phyloP scores from a whole-genome alignment of 768 basidiomycete species.

The Gelatoporia subvermispora region DNA sequence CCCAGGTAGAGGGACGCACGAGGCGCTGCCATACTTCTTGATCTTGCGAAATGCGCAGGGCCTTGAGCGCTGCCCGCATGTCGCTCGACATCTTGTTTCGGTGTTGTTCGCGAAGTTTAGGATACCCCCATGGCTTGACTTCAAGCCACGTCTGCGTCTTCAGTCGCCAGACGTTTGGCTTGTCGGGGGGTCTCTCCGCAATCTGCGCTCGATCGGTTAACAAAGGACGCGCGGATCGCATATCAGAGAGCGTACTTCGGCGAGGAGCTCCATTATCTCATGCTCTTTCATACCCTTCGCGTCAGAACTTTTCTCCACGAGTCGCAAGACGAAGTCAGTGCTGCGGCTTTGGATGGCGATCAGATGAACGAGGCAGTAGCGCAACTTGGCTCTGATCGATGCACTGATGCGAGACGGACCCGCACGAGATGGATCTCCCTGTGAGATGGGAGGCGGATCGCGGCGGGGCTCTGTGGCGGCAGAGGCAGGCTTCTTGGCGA shows the following conservation, averaged over 20 bases:
- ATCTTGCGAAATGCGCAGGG: constrained; percentile 50
- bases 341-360: too few relatives aligned
- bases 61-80: constrained; percentile 44
- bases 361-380: too few relatives aligned
- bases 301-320: too few relatives aligned
- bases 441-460: constrained; percentile 8
- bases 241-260: constrained; percentile 41
- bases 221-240: not conserved
- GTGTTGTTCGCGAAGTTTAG: constrained; percentile 42
- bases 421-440: not conserved
- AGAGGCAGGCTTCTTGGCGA: not conserved
- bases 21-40: constrained; percentile 59
- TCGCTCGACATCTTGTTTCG: constrained; percentile 45
- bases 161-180: constrained; percentile 45
- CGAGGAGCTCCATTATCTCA: constrained; percentile 32
- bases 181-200: constrained; percentile 39
- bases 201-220: constrained; percentile 31
- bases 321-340: too few relatives aligned
- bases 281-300: too few relatives aligned
- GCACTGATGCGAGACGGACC: not conserved
- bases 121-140: constrained; percentile 65
- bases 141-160: constrained; percentile 59
- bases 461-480: constrained; percentile 3
- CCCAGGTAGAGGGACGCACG: too few relatives aligned
- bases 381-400: too few relatives aligned